Evolutionary conservation across 2,329 filamentous ascomycete species (phyloP).

Genomic region (Colletotrichum higginsianum): DNA sequence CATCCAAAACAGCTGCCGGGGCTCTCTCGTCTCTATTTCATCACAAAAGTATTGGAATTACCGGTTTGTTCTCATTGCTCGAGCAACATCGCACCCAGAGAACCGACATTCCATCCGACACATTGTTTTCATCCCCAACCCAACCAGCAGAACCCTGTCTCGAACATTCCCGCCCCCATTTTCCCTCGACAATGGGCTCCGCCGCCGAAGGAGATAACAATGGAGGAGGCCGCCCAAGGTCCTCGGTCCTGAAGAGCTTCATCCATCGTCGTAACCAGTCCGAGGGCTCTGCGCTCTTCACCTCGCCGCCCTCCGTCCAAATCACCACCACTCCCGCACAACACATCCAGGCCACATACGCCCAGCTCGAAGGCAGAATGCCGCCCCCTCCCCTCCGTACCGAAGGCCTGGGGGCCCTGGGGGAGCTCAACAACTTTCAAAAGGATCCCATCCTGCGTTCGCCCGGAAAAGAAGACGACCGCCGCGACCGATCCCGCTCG

Average conservation of each 20-base stretch:
- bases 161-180: slow-evolving; percentile 32
- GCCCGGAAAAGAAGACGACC: slow-evolving; percentile 54
- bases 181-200: slow-evolving; percentile 39
- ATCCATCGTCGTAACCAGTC: slow-evolving; percentile 66
- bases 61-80: slow-evolving; percentile 15
- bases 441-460: slow-evolving; percentile 56
- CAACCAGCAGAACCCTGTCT: slow-evolving; percentile 37
- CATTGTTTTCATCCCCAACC: slow-evolving; percentile 33
- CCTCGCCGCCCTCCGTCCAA: slow-evolving; percentile 46
- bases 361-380: slow-evolving; percentile 42
- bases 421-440: slow-evolving; percentile 69
- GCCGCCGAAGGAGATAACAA: slow-evolving; percentile 38
- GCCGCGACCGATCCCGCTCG: slow-evolving; percentile 54
- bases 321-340: slow-evolving; percentile 41
- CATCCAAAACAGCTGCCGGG: slow-evolving; percentile 24
- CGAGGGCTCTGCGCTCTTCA: slow-evolving; percentile 52
- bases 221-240: slow-evolving; percentile 54
- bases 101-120: slow-evolving; percentile 25
- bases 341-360: slow-evolving; percentile 37
- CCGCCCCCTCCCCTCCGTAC: slow-evolving; percentile 54
- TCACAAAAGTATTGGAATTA: slow-evolving; percentile 29
- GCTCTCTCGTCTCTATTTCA: slow-evolving; percentile 20
- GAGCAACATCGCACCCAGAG: slow-evolving; percentile 2
- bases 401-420: slow-evolving; percentile 60
- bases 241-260: slow-evolving; percentile 65